Conservation (phyloP, 2,329 filamentous ascomycete species). For the Tricladium varicosporioides region DNA sequence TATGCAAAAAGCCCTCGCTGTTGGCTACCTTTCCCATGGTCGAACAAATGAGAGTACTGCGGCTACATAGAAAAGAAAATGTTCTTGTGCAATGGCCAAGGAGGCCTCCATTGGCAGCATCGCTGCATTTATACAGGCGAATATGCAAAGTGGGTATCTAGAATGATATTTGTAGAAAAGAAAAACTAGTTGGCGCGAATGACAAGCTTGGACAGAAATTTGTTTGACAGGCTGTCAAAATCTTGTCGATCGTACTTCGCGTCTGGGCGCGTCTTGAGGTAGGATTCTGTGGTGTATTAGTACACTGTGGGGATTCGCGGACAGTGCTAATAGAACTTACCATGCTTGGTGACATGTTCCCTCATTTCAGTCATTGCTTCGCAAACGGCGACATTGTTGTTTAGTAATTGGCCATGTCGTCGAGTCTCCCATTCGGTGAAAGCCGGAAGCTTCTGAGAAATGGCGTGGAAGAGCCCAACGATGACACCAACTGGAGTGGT, state of each 20-base stretch:
- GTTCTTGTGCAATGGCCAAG: conserved; percentile 6
- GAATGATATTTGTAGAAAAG: conserved; percentile 24
- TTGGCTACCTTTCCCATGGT: conserved; percentile 12
- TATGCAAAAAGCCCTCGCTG: conserved; percentile 22
- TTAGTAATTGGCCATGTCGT: conserved; percentile 86
- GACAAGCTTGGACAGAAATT: conserved; percentile 94
- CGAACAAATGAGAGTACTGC: conserved; percentile 22
- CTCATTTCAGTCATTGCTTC: conserved; percentile 96
- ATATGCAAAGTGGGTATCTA: conserved; percentile 32
- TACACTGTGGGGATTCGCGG: neutral
- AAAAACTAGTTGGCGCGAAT: conserved; percentile 80
- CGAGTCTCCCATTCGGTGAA: conserved; percentile 93
- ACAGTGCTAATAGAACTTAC: conserved; percentile 54
- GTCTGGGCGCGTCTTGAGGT: conserved; percentile 72
- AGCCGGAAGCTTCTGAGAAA: conserved; percentile 90
- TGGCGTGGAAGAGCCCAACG: conserved; percentile 94
- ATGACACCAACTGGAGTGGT: conserved; percentile 93
- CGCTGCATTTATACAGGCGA: conserved; percentile 31
- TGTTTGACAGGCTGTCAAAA: conserved; percentile 95
- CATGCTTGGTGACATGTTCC: conserved; percentile 88
- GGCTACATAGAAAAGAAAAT: conserved; percentile 27
- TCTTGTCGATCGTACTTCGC: conserved; percentile 86
- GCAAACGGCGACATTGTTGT: conserved; percentile 89
- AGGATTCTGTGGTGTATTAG: conserved; percentile 62
- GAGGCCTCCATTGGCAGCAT: conserved; percentile 24